These are phyloP conservation scores for Arthrobotrys iridis DNA, from an alignment of 2,329 filamentous ascomycete species.

Conservation along the genomic window DNA sequence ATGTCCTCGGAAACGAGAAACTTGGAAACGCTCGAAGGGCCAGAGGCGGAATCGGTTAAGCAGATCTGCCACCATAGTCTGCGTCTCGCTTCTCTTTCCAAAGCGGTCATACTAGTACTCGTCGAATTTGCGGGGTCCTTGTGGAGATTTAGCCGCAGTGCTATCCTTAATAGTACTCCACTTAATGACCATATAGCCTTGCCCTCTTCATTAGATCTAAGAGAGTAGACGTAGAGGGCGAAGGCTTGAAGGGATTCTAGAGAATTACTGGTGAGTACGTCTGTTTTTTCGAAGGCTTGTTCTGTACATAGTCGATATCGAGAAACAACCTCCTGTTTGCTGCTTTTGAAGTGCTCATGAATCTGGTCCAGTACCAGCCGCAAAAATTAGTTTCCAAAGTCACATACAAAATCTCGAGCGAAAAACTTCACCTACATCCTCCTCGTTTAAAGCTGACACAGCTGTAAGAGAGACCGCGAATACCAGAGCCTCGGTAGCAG, in stretches of 20 bases:
- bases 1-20: constrained; percentile 69
- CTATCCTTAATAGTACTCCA: constrained; percentile 69
- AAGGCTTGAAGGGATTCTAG: constrained; percentile 68
- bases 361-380: constrained; percentile 60
- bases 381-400: no score
- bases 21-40: constrained; percentile 73
- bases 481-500: constrained; percentile 65
- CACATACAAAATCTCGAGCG: constrained; percentile 19
- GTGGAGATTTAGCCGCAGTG: constrained; percentile 70
- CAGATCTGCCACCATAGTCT: constrained; percentile 72
- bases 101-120: constrained; percentile 67
- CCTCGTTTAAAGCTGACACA: constrained; percentile 62
- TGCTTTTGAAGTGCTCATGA: constrained; percentile 61
- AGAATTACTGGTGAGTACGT: constrained; percentile 68
- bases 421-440: constrained; percentile 57
- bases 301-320: constrained; percentile 68
- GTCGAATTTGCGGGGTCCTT: constrained; percentile 68
- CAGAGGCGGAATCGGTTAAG: constrained; percentile 70
- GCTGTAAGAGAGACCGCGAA: constrained; percentile 70
- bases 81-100: constrained; percentile 70
- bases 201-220: constrained; percentile 65
- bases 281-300: constrained; percentile 67
- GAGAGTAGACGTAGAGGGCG: constrained; percentile 67
- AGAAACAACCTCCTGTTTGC: constrained; percentile 63
- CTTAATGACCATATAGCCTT: constrained; percentile 68